Percentiles rank a stretch among this genome's conserved stretches.
These are phyloP conservation scores for Aspergillaceae sp. DNA, from an alignment of 2,329 filamentous ascomycete species.

Conservation along the genomic window DNA sequence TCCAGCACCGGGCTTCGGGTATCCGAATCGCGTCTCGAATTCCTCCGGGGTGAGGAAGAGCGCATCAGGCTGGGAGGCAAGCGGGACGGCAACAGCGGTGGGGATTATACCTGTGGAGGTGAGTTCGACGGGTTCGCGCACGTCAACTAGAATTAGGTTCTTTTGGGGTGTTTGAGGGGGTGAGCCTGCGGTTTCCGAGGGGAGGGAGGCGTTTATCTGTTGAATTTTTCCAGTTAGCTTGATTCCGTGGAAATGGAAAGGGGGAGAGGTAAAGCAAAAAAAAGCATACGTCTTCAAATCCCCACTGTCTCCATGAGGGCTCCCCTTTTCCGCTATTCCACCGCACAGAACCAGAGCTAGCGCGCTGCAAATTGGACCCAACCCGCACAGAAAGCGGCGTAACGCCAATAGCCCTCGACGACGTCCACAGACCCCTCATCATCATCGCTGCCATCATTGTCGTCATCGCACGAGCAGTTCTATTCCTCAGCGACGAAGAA, in stretches of 20 bases:
- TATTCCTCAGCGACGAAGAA: neutral
- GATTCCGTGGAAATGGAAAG: neutral
- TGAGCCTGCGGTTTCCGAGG: constrained; percentile 11
- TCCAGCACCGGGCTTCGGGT: constrained; percentile 54
- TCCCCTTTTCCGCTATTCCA: constrained; percentile 10
- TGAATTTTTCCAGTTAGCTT: constrained; percentile 1
- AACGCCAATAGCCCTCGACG: neutral
- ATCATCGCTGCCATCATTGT: too few species aligned
- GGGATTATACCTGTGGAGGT: constrained; percentile 55
- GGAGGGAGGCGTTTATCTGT: constrained; percentile 30
- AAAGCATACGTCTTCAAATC: constrained; percentile 28
- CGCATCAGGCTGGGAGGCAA: constrained; percentile 67
- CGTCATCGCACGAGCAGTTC: neutral
- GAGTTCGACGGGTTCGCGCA: constrained; percentile 42
- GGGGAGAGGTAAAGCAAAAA: neutral
- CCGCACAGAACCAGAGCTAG: constrained; percentile 4
- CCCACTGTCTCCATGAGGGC: constrained; percentile 18
- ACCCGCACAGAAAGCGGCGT: neutral
- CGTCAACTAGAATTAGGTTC: constrained; percentile 35
- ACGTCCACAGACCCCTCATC: neutral
- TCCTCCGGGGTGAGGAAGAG: constrained; percentile 68
- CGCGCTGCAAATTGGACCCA: neutral
- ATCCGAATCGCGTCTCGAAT: constrained; percentile 76
- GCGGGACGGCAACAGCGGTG: constrained; percentile 70
- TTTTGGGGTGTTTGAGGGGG: constrained; percentile 18